A percentile compares a stretch with the other conserved stretches of the same genome.
Conservation (phyloP, 257 asterid genomes). For the Solanum appendiculatum region DNA sequence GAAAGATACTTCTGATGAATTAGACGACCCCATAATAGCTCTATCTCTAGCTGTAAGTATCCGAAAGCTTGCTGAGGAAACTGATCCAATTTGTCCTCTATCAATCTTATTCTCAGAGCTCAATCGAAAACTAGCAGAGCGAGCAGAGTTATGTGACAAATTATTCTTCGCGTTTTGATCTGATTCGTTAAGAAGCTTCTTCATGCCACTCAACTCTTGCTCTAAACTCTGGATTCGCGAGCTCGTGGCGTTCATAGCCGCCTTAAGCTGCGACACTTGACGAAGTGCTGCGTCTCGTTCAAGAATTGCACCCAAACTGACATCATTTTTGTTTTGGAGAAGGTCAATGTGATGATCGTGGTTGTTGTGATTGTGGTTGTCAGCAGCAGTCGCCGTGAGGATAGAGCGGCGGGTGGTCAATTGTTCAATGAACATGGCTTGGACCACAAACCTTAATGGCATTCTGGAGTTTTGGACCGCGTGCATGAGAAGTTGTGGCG, state of each 20-base stretch:
- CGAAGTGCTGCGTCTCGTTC: slow-evolving; percentile 65
- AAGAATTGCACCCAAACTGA: slow-evolving; percentile 57
- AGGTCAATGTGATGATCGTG: background rate
- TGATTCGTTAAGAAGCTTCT: slow-evolving; percentile 27
- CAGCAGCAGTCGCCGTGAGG: slow-evolving; percentile 30
- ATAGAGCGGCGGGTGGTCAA: slow-evolving; percentile 72
- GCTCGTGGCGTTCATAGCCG: slow-evolving; percentile 51
- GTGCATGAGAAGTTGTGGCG: slow-evolving; percentile 59
- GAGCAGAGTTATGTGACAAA: slow-evolving; percentile 13
- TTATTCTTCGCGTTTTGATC: slow-evolving; percentile 1
- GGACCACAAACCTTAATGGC: slow-evolving; percentile 82
- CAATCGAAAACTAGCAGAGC: slow-evolving; percentile 59
- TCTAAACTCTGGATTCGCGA: slow-evolving; percentile 54
- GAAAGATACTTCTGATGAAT: slow-evolving; percentile 25
- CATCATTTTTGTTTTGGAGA: slow-evolving; percentile 1
- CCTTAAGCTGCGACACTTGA: slow-evolving; percentile 53
- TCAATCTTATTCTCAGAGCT: slow-evolving; percentile 37
- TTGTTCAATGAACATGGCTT: slow-evolving; percentile 95
- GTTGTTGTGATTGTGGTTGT: slow-evolving; percentile 15
- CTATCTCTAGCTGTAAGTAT: slow-evolving; percentile 11
- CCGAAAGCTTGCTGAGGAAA: slow-evolving; percentile 44
- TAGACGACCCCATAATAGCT: slow-evolving; percentile 11
- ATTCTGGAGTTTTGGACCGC: slow-evolving; percentile 80
- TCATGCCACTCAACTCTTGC: slow-evolving; percentile 55
- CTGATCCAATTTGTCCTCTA: slow-evolving; percentile 56